Base-by-base conservation (phyloP, 331 rosid genomes). In the Cydonia oblonga region DNA sequence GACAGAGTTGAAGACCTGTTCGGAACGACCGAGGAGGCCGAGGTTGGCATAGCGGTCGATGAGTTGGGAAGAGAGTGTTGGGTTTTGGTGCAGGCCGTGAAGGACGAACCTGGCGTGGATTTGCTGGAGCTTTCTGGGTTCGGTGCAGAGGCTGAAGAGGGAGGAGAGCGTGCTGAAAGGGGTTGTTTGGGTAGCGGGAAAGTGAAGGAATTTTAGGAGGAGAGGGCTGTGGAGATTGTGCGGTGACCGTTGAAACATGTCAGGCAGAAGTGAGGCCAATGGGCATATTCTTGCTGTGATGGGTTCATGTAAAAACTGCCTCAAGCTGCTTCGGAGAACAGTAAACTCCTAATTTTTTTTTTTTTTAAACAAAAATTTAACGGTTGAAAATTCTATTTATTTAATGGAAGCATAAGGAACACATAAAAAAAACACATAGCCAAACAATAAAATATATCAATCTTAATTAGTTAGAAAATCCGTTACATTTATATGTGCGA, bases 101-200 rank as follows among this genome's bases (percentile, higher is more conserved):
- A 89, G 92, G 81, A 86, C 38, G 85, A 87, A 87, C 79, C 96
- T 82, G 25, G 88, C 86, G 67, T 83, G 97, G 83, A 89, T 71
- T 75, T 89, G 96, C 38, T 68, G 68, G 79, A 87, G 89, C 71
- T 87, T 86, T 29, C 78, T 83, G 25, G 83, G 88, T 35, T 86
- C 74, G 23, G 80, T 85, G 89, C 97, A 87, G 63, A 81, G 92
- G 66, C 72, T 42, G 58, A 89, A 70, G 64, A 89, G 81, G 32
- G 81, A 81, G 10, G 90, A 79, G 66, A 82, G 54, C 26, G 86
- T 81, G 86, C 64, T 74, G 71, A 76, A 67, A 11, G 76, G 67
- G 66, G 81, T 86, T 54, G 87, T 68, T 78, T 86, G 84, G 83
- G 71, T 71, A 46, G 73, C 52, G 64, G 69, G 80, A 80, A 87